These are phyloP conservation scores for Spergularia azorica DNA, from an alignment of 179 eudicot species.

Conservation along the genomic window DNA sequence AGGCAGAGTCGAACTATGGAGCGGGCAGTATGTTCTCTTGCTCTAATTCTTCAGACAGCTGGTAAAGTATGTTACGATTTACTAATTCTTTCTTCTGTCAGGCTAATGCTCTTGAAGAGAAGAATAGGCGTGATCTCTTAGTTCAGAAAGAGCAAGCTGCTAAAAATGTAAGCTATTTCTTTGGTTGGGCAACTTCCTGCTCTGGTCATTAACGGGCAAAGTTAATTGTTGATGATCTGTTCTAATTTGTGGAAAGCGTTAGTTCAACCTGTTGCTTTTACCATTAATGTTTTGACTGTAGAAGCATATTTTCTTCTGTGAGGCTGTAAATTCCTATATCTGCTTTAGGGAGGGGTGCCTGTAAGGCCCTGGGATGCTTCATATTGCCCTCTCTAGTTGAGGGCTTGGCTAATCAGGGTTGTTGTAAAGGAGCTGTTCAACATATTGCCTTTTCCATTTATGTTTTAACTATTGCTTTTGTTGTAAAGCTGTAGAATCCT, in stretches of 20 bases:
- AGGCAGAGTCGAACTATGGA: constrained; percentile 83
- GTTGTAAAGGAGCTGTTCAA: no score
- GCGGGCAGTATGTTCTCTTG: constrained; percentile 64
- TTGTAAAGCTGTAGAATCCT: no score
- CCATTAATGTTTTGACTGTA: not conserved
- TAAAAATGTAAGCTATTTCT: constrained; percentile 60
- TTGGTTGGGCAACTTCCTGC: not conserved
- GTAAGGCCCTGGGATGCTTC: not conserved
- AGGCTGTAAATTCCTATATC: not conserved
- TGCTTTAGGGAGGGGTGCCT: constrained; percentile 1
- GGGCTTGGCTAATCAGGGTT: not conserved
- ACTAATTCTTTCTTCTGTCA: constrained; percentile 34
- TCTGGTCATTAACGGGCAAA: not conserved
- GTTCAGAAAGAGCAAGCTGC: constrained; percentile 94
- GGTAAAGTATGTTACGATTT: constrained; percentile 5
- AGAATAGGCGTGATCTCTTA: constrained; percentile 77
- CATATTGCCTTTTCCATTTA: no score
- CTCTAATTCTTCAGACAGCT: not conserved
- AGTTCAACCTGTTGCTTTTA: constrained; percentile 3
- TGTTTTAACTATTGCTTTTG: no score
- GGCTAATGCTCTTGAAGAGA: constrained; percentile 97
- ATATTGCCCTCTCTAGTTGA: not conserved
- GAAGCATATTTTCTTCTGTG: not conserved
- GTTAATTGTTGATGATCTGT: not conserved
- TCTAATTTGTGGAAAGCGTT: not conserved